Conservation (phyloP, 345 rosid species). For the Euphorbia peplus region DNA sequence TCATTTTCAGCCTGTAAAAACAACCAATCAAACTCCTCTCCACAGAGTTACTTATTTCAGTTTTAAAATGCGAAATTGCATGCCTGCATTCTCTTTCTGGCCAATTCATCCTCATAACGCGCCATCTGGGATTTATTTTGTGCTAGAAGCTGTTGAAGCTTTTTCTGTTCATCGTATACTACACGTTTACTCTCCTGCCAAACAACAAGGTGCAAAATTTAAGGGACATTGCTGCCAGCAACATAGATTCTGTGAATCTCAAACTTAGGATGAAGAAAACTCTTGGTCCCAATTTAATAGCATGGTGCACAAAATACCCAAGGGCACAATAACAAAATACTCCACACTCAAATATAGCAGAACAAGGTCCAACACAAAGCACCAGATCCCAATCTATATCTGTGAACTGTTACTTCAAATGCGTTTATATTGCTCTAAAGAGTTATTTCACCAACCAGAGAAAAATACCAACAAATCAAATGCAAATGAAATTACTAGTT, state of each 20-base stretch:
- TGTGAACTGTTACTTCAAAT: background rate
- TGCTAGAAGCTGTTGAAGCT: conserved; percentile 83
- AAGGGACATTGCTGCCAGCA: conserved; percentile 1
- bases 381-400: background rate
- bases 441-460: background rate
- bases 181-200: conserved; percentile 89
- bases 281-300: too few relatives aligned
- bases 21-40: conserved; percentile 18
- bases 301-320: too few relatives aligned
- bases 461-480: background rate
- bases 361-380: conserved; percentile 4
- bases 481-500: background rate
- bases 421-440: background rate
- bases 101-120: conserved; percentile 86
- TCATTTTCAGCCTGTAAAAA: conserved; percentile 83
- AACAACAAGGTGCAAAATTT: background rate
- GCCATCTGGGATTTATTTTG: conserved; percentile 95
- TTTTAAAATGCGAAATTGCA: conserved; percentile 15
- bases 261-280: conserved; percentile 10
- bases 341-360: background rate
- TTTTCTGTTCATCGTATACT: conserved; percentile 83
- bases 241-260: background rate
- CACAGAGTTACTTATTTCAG: conserved; percentile 13
- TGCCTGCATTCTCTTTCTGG: conserved; percentile 99
- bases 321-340: background rate